A percentile compares a stretch with the other conserved stretches of the same genome.
Conservation (phyloP, 2,329 filamentous ascomycete species). For the Pochonia chlamydosporia region DNA sequence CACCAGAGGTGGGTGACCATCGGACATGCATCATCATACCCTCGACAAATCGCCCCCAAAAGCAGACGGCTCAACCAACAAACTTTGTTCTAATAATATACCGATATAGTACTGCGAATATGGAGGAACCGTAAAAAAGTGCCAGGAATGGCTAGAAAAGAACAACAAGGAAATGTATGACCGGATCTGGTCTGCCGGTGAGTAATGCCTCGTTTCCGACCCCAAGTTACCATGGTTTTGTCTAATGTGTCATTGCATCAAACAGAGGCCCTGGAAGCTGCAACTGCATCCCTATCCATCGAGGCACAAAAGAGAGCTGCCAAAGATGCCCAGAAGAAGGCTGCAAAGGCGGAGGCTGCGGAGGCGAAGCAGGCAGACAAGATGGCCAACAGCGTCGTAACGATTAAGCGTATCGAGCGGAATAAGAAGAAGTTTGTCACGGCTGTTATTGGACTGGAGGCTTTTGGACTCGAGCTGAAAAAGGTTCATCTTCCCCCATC, state of each 20-base stretch:
- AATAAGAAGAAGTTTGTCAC: slow-evolving; percentile 98
- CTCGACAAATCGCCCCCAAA: neutral
- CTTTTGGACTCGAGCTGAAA: slow-evolving; percentile 87
- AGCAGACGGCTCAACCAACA: neutral
- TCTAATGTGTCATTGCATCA: neutral
- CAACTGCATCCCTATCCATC: slow-evolving; percentile 78
- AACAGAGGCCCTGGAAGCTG: slow-evolving; percentile 73
- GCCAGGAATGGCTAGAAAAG: slow-evolving; percentile 87
- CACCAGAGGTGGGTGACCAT: slow-evolving; percentile 50
- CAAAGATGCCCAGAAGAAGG: slow-evolving; percentile 95
- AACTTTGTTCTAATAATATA: neutral
- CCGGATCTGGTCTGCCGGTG: slow-evolving; percentile 81
- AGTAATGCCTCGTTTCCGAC: slow-evolving; percentile 13
- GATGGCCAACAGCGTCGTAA: slow-evolving; percentile 74
- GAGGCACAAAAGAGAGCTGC: slow-evolving; percentile 91
- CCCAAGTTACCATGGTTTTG: neutral
- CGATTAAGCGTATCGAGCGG: slow-evolving; percentile 94
- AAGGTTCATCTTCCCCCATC: slow-evolving; percentile 44
- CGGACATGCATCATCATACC: neutral
- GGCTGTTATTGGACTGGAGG: slow-evolving; percentile 82
- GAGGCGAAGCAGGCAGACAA: slow-evolving; percentile 80
- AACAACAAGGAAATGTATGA: slow-evolving; percentile 69
- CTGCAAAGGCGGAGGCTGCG: slow-evolving; percentile 82
- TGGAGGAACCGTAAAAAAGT: slow-evolving; percentile 93
- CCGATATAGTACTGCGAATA: slow-evolving; percentile 87